Evolutionary conservation across 2,329 filamentous ascomycete species (phyloP), one percentile per base, ranked within the genome.

Genomic region (Dactylellina drechsleri): DNA sequence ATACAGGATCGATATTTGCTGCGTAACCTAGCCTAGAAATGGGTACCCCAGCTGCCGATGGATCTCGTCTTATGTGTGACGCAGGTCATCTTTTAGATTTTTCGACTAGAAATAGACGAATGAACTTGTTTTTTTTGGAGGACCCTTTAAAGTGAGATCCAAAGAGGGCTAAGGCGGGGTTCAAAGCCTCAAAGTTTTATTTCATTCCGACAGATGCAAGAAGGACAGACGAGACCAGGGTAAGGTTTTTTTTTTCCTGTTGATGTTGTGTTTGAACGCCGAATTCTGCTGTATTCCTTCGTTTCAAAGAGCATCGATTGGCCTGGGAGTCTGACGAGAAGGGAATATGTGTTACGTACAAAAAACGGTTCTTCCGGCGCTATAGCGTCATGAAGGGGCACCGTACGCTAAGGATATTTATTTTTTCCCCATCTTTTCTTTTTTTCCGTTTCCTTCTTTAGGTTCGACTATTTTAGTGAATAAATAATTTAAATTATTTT

Each of bases 321-420:
- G 68, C 59, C 52, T 62, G 57, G 62, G 40, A 20, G 50, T 52
- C 23, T 43, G 61, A 66, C 61, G 52, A 67, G 10, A 54, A 52
- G 43, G 64, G 58, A 58, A 62, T 62, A 68, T 59, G n/a, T 65
- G 43, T 75, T 75, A 75, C 71, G 71, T 75, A 75, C 71, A 47
- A 75, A 68, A 75, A 75, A 75, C 71, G 52, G 71, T 75, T 75
- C 8, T 61, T 68, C 71, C 71, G 71, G 71, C 71, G 71, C 64
- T 68, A 75, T 67, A 75, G 71, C 62, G 71, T 75, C 71, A 75
- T 75, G 71, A 58, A 75, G 71, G 70, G 71, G 64, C 53, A 56
- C 52, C 62, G 71, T 43, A 68, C 18, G 47, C 59, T 50, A 65
- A 59, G 57, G 56, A 40, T 45, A 36, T 5, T 52, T 13, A 31